Conservation (phyloP, 805 yeast species). For the Sugiyamaella smithiae region DNA sequence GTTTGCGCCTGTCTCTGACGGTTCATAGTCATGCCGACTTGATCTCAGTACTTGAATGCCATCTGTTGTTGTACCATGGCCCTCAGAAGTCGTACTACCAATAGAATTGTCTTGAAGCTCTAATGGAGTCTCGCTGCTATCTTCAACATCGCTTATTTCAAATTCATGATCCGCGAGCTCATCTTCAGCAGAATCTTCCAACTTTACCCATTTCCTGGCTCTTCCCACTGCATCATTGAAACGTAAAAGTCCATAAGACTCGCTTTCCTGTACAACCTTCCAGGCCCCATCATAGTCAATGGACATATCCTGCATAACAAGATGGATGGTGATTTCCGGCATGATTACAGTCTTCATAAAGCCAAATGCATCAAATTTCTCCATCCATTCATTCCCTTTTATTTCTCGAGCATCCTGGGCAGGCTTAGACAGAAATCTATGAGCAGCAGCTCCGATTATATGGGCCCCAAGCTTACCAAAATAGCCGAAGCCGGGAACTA, state of each 20-base stretch:
- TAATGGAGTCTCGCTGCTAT: not conserved
- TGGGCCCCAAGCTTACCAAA: constrained; percentile 1
- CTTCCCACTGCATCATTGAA: not conserved
- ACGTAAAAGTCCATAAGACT: constrained; percentile 28
- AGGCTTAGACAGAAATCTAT: not conserved
- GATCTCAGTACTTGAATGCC: no score
- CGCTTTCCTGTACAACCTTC: constrained; percentile 5
- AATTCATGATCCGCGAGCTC: not conserved
- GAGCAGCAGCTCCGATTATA: constrained; percentile 4
- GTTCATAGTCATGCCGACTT: no score
- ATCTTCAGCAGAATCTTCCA: not conserved
- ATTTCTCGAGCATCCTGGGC: not conserved
- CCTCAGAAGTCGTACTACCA: no score
- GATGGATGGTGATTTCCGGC: constrained; percentile 1
- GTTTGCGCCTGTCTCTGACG: no score
- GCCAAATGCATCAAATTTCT: not conserved
- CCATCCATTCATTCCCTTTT: not conserved
- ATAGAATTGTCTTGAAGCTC: no score
- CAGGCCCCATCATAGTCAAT: constrained; percentile 2
- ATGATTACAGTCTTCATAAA: not conserved
- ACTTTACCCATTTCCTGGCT: not conserved
- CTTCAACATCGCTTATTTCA: not conserved
- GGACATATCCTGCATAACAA: constrained; percentile 6
- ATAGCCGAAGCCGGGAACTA: constrained; percentile 5
- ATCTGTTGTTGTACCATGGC: no score